A percentile compares a stretch with the other conserved stretches of the same genome.
phyloP scores from a whole-genome alignment of 495 filamentous ascomycete genomes.

The Bathelium albidoporum region DNA sequence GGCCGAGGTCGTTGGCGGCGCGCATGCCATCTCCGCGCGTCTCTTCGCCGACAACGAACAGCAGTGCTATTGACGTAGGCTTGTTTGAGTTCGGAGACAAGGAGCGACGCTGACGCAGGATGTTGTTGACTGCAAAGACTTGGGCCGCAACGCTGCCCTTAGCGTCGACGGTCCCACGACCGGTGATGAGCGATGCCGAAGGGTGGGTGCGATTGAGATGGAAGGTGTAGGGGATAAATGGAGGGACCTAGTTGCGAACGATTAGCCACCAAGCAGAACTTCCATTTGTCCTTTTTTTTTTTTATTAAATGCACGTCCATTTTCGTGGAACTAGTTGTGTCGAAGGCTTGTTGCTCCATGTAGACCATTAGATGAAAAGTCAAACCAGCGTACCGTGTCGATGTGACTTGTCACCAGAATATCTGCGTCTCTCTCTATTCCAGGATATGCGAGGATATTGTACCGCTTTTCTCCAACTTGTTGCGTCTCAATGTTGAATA shows the following conservation, averaged over 20 bases:
- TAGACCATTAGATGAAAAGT: not conserved
- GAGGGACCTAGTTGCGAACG: slow-evolving; percentile 40
- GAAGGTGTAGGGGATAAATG: slow-evolving; percentile 57
- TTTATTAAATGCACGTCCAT: too few species aligned
- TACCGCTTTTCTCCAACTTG: slow-evolving; percentile 39
- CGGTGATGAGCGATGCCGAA: slow-evolving; percentile 39
- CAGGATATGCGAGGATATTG: slow-evolving; percentile 73
- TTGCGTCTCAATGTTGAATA: slow-evolving; percentile 60
- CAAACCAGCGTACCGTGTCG: slow-evolving; percentile 41
- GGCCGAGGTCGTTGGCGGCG: slow-evolving; percentile 42
- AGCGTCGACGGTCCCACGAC: slow-evolving; percentile 80
- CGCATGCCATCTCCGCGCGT: slow-evolving; percentile 76
- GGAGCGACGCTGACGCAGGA: slow-evolving; percentile 33
- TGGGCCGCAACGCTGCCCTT: slow-evolving; percentile 74
- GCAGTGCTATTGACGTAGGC: slow-evolving; percentile 45
- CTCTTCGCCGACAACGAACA: slow-evolving; percentile 90
- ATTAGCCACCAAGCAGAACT: too few species aligned
- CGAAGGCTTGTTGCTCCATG: too few species aligned
- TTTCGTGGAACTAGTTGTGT: too few species aligned
- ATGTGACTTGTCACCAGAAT: slow-evolving; percentile 69
- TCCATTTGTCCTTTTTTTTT: too few species aligned
- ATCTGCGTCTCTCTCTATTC: slow-evolving; percentile 44
- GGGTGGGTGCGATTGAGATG: slow-evolving; percentile 27
- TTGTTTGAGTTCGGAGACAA: not conserved
- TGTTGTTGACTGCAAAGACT: slow-evolving; percentile 58